A percentile compares a stretch with the other conserved stretches of the same genome.
Conservation (phyloP, 2,329 filamentous ascomycete species). For the Aspergillus ochraceoroseus region DNA sequence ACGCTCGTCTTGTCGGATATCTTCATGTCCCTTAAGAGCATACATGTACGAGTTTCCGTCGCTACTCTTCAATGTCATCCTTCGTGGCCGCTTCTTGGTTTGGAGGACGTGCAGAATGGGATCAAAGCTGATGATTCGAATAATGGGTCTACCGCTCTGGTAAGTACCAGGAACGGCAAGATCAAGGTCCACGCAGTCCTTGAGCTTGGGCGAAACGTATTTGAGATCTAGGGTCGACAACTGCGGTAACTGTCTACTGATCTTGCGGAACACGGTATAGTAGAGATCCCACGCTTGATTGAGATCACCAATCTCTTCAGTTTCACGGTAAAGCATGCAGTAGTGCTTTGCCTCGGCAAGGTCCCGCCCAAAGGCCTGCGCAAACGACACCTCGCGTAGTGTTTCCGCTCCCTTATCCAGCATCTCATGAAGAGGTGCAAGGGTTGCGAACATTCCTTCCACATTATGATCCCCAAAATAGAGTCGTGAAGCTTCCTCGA, state of each 20-base stretch:
- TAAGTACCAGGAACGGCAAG: conserved; percentile 96
- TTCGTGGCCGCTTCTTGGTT: conserved; percentile 92
- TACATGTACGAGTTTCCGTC: conserved; percentile 86
- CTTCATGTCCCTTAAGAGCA: conserved; percentile 95
- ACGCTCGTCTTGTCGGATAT: conserved; percentile 96
- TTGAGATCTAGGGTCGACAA: conserved; percentile 88
- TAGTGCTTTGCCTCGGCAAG: conserved; percentile 92
- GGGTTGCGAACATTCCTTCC: conserved; percentile 89
- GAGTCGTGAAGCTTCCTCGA: conserved; percentile 91
- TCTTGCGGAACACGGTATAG: conserved; percentile 96
- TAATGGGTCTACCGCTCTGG: conserved; percentile 70
- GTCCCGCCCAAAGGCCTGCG: conserved; percentile 93
- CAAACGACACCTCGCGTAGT: conserved; percentile 90
- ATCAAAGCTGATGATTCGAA: conserved; percentile 85
- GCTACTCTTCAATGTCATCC: conserved; percentile 80
- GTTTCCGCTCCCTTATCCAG: conserved; percentile 90
- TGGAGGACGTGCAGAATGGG: conserved; percentile 86
- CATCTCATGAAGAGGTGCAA: conserved; percentile 86
- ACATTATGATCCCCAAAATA: conserved; percentile 99
- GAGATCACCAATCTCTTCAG: conserved; percentile 85
- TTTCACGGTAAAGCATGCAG: conserved; percentile 85
- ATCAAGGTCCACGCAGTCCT: conserved; percentile 78
- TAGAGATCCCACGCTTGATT: conserved; percentile 99
- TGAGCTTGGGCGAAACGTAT: conserved; percentile 92
- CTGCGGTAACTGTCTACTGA: conserved; percentile 86